A percentile compares a stretch with the other conserved stretches of the same genome.
These are phyloP conservation scores for Aspergillus nomiae DNA, from an alignment of 2,329 filamentous ascomycete species.

Conservation along the genomic window DNA sequence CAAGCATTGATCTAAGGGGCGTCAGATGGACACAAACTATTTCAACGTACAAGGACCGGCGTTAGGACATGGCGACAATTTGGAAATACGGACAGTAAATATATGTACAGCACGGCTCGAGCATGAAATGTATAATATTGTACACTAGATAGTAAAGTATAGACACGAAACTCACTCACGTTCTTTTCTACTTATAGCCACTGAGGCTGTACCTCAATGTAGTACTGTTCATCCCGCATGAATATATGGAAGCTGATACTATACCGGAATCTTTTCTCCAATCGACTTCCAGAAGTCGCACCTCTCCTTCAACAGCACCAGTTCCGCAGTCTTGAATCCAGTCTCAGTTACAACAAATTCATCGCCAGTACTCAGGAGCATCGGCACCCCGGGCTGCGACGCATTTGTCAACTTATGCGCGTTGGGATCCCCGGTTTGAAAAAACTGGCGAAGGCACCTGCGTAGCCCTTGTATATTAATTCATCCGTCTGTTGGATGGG, in stretches of 20 bases:
- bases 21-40: not conserved
- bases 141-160: conserved; percentile 12
- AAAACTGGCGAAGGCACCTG: conserved; percentile 62
- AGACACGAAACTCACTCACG: conserved; percentile 7
- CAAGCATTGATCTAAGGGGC: conserved; percentile 68
- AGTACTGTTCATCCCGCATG: not conserved
- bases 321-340: conserved; percentile 47
- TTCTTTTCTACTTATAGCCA: not conserved
- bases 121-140: conserved; percentile 11
- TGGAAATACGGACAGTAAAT: not conserved
- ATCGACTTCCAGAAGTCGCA: conserved; percentile 59
- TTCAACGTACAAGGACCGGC: conserved; percentile 9
- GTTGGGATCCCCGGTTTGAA: conserved; percentile 62
- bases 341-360: conserved; percentile 55
- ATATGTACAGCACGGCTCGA: conserved; percentile 4
- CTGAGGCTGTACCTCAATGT: not conserved
- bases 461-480: conserved; percentile 58
- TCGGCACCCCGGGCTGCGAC: conserved; percentile 47
- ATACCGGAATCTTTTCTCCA: conserved; percentile 52
- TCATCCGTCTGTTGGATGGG: conserved; percentile 54
- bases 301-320: conserved; percentile 46
- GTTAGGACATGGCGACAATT: conserved; percentile 5
- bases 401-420: conserved; percentile 55
- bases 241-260: conserved; percentile 1
- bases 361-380: conserved; percentile 38